Base-by-base conservation (phyloP, 441 rosid species). In the Erysimum cheiri region DNA sequence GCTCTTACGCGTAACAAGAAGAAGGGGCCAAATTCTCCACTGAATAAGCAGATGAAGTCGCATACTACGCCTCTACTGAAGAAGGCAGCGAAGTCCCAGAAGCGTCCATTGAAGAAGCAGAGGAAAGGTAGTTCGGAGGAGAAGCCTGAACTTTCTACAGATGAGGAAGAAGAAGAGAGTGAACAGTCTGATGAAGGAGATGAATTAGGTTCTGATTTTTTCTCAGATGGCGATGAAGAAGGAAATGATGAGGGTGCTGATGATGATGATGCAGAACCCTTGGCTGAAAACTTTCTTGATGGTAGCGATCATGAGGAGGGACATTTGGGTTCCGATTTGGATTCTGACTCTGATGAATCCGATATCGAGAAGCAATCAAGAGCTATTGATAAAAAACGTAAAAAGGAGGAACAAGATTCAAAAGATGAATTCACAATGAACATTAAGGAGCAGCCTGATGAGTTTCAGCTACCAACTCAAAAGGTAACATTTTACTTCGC, bases 361-460 rank as follows among this genome's bases (percentile, higher is more conserved):
- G 93, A 89, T 77, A 69, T 88, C n/a, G 96, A 81, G 85, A 74
- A 60, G 70, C 73, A 82, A 77, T 74, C 96, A 8, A 77, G 75
- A 77, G 87, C 84, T 66, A 80, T 91, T 59, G 97, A 94, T 73
- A 75, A 73, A 36, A 73, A 76, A 63, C 85, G 80, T 70, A 77
- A 65, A 46, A 82, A 65, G 74, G 84, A 87, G 71, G 79, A 80
- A 72, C 67, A 75, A 77, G 92, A 87, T 35, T 97, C 96, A 15
- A 78, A 72, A 11, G 88, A 82, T 22, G 98, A 90, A 69, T 56
- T 94, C 76, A 81, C 79, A 69, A 82, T 88, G 44, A 94, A 94
- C 66, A 90, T 94, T 67, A 81, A 80, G 64, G 93, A 87, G 26
- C 89, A 84, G 58, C 82, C 96, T 64, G 97, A 90, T 77, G 97